phyloP scores from a whole-genome alignment of 2,329 filamentous ascomycete genomes.

The Phaeosphaeria sp. region DNA sequence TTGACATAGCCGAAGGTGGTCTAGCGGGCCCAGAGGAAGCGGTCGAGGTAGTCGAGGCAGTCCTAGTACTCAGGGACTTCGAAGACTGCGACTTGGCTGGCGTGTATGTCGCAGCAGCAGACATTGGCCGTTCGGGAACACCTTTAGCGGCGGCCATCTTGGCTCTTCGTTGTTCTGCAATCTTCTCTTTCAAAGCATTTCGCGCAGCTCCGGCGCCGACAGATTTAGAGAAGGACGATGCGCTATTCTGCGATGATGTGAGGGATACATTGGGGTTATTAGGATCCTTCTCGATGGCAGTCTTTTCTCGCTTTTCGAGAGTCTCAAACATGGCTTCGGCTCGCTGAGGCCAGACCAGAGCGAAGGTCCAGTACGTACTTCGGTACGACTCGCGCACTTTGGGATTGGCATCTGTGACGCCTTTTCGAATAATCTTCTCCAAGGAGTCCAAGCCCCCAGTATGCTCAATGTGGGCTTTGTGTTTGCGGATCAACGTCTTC shows the following conservation, averaged over 20 bases:
- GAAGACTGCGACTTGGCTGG: constrained; percentile 51
- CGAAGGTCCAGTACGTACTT: constrained; percentile 85
- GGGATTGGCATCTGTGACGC: constrained; percentile 87
- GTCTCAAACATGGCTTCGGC: constrained; percentile 79
- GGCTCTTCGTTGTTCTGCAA: constrained; percentile 78
- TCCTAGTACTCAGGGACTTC: constrained; percentile 40
- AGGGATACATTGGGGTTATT: constrained; percentile 74
- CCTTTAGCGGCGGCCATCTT: constrained; percentile 53
- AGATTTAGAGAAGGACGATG: constrained; percentile 50
- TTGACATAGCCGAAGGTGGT: constrained; percentile 48
- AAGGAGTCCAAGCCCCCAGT: constrained; percentile 81
- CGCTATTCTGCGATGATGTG: constrained; percentile 59
- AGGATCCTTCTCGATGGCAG: constrained; percentile 80
- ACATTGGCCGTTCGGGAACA: constrained; percentile 62
- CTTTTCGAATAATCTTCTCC: constrained; percentile 88
- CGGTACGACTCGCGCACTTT: constrained; percentile 87
- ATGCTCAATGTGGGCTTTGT: constrained; percentile 85
- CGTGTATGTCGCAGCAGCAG: constrained; percentile 62
- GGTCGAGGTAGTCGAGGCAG: constrained; percentile 36
- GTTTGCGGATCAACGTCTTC: constrained; percentile 79
- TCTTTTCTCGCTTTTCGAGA: constrained; percentile 80
- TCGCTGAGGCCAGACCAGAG: constrained; percentile 75
- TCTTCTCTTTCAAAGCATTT: constrained; percentile 77
- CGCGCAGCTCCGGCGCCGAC: constrained; percentile 57
- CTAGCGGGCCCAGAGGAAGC: constrained; percentile 38